Conservation (phyloP, 331 rosid genomes). For the Pyrus hybrid region DNA sequence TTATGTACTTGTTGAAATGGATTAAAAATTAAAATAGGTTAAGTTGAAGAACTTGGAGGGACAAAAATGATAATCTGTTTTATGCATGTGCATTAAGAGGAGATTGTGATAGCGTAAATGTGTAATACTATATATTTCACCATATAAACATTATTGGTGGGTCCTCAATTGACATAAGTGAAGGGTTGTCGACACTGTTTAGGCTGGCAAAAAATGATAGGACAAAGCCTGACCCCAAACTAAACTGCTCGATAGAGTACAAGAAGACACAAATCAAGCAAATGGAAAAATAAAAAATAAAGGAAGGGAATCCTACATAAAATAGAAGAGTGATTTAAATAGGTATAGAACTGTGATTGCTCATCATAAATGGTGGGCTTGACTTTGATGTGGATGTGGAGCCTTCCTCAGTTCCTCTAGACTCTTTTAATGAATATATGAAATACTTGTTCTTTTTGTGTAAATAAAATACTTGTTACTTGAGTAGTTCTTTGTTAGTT, state of each 20-base stretch:
- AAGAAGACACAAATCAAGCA: not conserved
- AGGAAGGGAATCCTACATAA: not conserved
- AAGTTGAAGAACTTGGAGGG: not conserved
- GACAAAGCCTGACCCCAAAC: not conserved
- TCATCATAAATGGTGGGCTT: not conserved
- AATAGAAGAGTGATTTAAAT: not conserved
- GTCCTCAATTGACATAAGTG: not conserved
- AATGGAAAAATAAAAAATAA: not conserved
- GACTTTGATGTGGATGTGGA: not conserved
- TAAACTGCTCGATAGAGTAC: not conserved
- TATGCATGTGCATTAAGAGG: not conserved
- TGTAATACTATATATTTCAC: not conserved
- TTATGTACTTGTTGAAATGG: not conserved
- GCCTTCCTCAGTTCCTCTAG: not conserved
- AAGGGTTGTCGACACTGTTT: not conserved
- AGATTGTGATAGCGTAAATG: not conserved
- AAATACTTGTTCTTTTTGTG: too few relatives aligned
- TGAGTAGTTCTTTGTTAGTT: too few relatives aligned
- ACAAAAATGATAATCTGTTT: not conserved
- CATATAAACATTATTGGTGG: not conserved
- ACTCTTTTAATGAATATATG: not conserved
- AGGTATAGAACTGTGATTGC: not conserved
- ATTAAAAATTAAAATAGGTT: not conserved
- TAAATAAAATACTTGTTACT: too few relatives aligned
- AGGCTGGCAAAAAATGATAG: not conserved